Evolutionary conservation across 2,329 filamentous ascomycete species (phyloP).

Genomic region (Monosporascus cannonballus): DNA sequence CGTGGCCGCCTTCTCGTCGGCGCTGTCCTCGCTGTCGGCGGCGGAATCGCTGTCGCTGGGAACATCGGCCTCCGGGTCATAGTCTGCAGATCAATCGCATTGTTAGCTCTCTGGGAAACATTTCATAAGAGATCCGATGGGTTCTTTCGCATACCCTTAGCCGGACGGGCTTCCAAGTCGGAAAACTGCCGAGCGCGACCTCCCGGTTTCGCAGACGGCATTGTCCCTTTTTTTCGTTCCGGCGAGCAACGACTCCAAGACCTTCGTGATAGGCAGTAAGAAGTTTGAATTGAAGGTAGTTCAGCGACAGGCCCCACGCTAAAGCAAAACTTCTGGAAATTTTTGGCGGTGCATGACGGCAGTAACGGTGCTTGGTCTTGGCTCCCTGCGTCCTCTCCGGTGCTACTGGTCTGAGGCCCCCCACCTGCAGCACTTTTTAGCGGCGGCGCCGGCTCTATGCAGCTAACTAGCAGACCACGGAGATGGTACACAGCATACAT

Average conservation of each 20-base stretch:
- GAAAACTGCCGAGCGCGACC: constrained; percentile 55
- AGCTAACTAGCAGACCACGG: no score
- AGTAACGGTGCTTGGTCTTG: constrained; percentile 25
- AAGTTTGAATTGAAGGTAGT: neutral
- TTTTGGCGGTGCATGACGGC: constrained; percentile 46
- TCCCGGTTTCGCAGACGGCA: constrained; percentile 33
- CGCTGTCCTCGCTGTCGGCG: constrained; percentile 44
- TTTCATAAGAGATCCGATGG: no score
- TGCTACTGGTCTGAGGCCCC: no score
- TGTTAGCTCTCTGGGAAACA: constrained; percentile 6
- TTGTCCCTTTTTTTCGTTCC: neutral
- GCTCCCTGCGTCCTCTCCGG: no score
- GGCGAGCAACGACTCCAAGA: no score
- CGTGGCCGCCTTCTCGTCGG: constrained; percentile 56
- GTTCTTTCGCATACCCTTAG: constrained; percentile 45
- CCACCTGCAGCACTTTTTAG: no score
- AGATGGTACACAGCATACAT: no score
- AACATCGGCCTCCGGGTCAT: constrained; percentile 69
- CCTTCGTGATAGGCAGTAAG: no score
- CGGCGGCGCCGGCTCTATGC: no score
- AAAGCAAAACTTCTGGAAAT: constrained; percentile 29
- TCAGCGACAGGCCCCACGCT: constrained; percentile 5
- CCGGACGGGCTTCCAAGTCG: constrained; percentile 55
- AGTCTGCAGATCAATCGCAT: constrained; percentile 47
- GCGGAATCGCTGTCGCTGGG: constrained; percentile 47